These are phyloP conservation scores for Oryza officinalis DNA, from an alignment of 176 grass and related monocot species.

Conservation along the genomic window DNA sequence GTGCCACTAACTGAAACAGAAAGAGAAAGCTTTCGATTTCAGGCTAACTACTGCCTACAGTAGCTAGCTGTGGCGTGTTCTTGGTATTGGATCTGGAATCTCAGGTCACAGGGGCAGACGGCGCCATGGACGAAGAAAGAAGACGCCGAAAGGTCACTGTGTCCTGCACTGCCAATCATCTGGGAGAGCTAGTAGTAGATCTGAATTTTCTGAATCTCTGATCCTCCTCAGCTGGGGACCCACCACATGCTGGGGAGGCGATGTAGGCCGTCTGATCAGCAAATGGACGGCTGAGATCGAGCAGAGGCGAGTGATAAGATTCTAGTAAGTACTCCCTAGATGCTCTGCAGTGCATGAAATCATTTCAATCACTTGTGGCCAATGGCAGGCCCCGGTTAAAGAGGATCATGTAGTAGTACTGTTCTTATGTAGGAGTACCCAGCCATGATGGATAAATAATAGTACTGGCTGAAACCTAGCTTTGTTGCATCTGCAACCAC, in stretches of 20 bases:
- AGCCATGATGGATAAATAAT: background rate
- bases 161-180: background rate
- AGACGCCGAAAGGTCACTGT: background rate
- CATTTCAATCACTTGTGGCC: background rate
- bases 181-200: conserved; percentile 24
- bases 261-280: background rate
- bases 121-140: background rate
- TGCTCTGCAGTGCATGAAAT: background rate
- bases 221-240: background rate
- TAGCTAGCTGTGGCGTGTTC: background rate
- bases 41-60: background rate
- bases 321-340: background rate
- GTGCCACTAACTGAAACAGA: background rate
- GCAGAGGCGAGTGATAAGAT: background rate
- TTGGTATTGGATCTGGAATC: conserved; percentile 38
- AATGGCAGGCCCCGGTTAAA: background rate
- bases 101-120: background rate
- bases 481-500: background rate
- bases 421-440: background rate
- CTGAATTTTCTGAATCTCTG: conserved; percentile 17
- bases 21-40: background rate
- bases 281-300: background rate
- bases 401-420: background rate
- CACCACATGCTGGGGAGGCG: background rate
- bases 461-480: too few relatives aligned